Evolutionary conservation across 2,329 filamentous ascomycete genomes (phyloP).

Genomic region (Madurella fahalii): DNA sequence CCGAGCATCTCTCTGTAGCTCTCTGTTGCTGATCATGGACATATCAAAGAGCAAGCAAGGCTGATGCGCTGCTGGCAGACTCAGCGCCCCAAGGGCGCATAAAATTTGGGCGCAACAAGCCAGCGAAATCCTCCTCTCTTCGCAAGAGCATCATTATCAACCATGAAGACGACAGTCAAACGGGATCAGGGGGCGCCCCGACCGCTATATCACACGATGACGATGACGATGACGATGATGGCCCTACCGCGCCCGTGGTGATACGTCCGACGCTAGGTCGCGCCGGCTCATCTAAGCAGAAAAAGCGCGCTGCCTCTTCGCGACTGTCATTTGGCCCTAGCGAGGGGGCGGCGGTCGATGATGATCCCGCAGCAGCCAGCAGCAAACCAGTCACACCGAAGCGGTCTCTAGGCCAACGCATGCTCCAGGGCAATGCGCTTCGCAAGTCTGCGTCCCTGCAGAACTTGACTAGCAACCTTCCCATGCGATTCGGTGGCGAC

Average conservation of each 20-base stretch:
- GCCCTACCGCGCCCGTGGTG: conserved; percentile 45
- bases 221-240: conserved; percentile 42
- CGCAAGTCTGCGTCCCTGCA: conserved; percentile 39
- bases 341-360: conserved; percentile 50
- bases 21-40: conserved; percentile 27
- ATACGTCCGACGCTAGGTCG: conserved; percentile 46
- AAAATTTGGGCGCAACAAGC: conserved; percentile 49
- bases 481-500: conserved; percentile 53
- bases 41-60: conserved; percentile 28
- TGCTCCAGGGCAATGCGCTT: conserved; percentile 36
- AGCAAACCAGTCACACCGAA: conserved; percentile 51
- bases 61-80: conserved; percentile 30
- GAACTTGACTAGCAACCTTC: conserved; percentile 51
- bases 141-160: conserved; percentile 52
- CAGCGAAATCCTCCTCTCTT: conserved; percentile 55
- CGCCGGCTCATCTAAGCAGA: conserved; percentile 53
- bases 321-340: conserved; percentile 72
- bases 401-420: conserved; percentile 37
- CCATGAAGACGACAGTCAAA: conserved; percentile 31
- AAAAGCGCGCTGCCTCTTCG: conserved; percentile 62
- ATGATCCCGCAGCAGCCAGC: conserved; percentile 23
- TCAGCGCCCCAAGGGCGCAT: conserved; percentile 37
- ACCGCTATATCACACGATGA: conserved; percentile 25
- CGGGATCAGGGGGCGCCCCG: conserved; percentile 16
- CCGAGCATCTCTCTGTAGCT: conserved; percentile 8